Base-by-base conservation (phyloP, 225 moss, liverwort and hornwort species). In the Pleurozium schreberi region DNA sequence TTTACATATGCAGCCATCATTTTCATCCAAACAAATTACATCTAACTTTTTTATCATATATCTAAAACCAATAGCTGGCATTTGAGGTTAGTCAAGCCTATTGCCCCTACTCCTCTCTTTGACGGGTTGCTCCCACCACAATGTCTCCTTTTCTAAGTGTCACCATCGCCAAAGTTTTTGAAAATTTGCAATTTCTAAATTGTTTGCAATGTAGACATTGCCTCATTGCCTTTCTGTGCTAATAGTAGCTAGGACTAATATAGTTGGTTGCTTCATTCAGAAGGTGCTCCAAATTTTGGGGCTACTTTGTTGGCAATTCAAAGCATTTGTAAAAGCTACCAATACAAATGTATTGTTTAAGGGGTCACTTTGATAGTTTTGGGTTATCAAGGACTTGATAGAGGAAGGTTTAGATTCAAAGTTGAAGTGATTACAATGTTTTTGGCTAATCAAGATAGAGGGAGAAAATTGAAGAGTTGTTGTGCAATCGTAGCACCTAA, bases 371-470 rank as follows among this genome's bases (percentile, higher is more conserved):
- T 68, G 22, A n/a, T n/a, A 68, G 4, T 38, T n/a, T 68, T 21
- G 11, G 22, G 0, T 13, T 2, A 1, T 68, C 1, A n/a, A 12
- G 4, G 8, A 68, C 40, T 0, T n/a, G 2, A 38, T 4, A 8
- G 12, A 13, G 8, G 40, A n/a, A 1, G 68, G 2, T 8, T 23
- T 68, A 12, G n/a, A 0, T 40, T 67, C 23, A 23, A 1, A n/a
- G 4, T 1, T 12, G 8, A 40, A 25, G n/a, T 4, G 1, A 25
- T 40, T 2, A 69, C 8, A 69, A 23, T 4, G 1, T 23, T 69
- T 68, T 69, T 1, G 4, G 4, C n/a, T n/a, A n/a, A n/a, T n/a
- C n/a, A n/a, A n/a, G n/a, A n/a, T n/a, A n/a, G n/a, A n/a, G n/a
- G n/a, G n/a, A 23, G 8, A 40, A 0, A 22, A 23, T 12, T 69